These are phyloP conservation scores for Rubus parviflorus DNA, from an alignment of 306 rosid genomes.

Conservation along the genomic window DNA sequence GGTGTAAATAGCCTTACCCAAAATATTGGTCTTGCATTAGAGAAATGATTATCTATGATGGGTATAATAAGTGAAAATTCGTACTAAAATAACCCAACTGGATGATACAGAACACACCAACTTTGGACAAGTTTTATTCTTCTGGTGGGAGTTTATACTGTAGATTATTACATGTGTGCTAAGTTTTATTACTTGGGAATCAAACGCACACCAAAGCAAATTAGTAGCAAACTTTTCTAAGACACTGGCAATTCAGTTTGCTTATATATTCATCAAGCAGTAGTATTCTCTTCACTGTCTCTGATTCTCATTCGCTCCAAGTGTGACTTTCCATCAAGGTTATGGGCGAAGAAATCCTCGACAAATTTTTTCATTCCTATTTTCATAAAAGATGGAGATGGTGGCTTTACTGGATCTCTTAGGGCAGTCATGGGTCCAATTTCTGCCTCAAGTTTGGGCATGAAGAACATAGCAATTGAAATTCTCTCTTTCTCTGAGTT, in stretches of 20 bases:
- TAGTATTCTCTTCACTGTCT: not conserved
- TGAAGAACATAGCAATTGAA: slow-evolving; percentile 63
- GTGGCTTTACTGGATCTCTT: slow-evolving; percentile 41
- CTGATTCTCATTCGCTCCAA: slow-evolving; percentile 51
- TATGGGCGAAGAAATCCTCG: slow-evolving; percentile 50
- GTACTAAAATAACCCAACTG: too few species aligned
- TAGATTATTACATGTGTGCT: too few species aligned
- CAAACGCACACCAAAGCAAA: not conserved
- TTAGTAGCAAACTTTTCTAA: not conserved
- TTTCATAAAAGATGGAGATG: slow-evolving; percentile 44
- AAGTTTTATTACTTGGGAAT: not conserved
- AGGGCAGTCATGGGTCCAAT: slow-evolving; percentile 46
- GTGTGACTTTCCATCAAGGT: slow-evolving; percentile 59
- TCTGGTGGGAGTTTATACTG: too few species aligned
- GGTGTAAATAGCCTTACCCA: too few species aligned
- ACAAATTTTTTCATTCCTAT: slow-evolving; percentile 53
- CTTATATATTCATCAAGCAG: not conserved
- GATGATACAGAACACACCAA: too few species aligned
- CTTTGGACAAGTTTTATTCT: too few species aligned
- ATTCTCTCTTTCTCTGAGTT: slow-evolving; percentile 64
- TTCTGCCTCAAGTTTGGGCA: slow-evolving; percentile 61
- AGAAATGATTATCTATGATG: too few species aligned
- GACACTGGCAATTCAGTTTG: not conserved
- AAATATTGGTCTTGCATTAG: too few species aligned
- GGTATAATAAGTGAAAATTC: too few species aligned